A percentile compares a stretch with the other conserved stretches of the same genome.
phyloP scores from a whole-genome alignment of 208 protist genomes.

The Crithidia sp. region DNA sequence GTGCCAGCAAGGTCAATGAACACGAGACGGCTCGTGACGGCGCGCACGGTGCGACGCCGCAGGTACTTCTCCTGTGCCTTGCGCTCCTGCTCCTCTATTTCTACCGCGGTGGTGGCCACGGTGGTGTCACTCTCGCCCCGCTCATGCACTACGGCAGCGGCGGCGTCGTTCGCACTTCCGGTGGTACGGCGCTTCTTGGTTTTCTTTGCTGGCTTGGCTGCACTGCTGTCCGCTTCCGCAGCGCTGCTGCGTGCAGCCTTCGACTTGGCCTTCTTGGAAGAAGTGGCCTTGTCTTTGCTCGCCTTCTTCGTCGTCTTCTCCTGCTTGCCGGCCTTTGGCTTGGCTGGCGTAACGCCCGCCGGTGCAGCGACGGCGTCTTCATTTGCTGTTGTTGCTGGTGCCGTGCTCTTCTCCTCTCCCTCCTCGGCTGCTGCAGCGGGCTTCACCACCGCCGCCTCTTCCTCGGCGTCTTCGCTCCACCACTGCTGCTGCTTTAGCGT shows the following conservation, averaged over 20 bases:
- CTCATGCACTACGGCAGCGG: neutral
- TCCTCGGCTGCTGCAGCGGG: slow-evolving; percentile 1
- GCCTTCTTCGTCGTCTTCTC: neutral
- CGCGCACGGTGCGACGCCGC: slow-evolving; percentile 3
- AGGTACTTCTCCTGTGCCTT: slow-evolving; percentile 5
- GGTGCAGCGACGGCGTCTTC: neutral
- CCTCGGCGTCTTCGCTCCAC: neutral
- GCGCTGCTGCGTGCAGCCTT: neutral
- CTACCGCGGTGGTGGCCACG: neutral
- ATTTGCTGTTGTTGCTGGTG: neutral
- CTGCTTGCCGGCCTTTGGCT: neutral
- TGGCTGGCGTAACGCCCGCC: neutral
- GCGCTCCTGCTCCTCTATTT: slow-evolving; percentile 6
- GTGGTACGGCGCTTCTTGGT: neutral
- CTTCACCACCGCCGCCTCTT: neutral
- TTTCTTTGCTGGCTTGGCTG: neutral
- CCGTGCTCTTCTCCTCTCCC: slow-evolving; percentile 1
- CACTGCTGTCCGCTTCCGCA: no score
- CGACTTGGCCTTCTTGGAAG: neutral
- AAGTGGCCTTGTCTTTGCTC: neutral
- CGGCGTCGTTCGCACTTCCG: neutral
- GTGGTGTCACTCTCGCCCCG: neutral
- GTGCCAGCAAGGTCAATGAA: slow-evolving; percentile 84
- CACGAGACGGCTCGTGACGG: slow-evolving; percentile 46
- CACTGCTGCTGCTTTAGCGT: slow-evolving; percentile 25